Base-by-base conservation (phyloP, 768 basidiomycete genomes). In the Hydnomerulius pinastri region DNA sequence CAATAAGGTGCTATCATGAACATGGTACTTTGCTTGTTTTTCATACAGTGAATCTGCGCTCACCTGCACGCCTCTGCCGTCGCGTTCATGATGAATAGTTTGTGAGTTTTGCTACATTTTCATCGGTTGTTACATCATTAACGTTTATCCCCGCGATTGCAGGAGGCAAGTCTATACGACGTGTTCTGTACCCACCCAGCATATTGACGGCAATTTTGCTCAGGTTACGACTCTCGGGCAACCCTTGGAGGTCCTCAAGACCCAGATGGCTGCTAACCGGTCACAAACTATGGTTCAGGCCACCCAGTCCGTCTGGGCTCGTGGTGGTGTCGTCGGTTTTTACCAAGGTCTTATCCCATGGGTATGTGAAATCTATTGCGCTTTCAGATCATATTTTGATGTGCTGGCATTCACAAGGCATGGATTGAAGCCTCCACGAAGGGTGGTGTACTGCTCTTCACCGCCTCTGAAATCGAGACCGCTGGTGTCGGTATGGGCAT, bases 361-460 rank as follows among this genome's bases (percentile, higher is more conserved):
- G 96, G 94, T 93, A 62, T 53, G 85, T 62, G 50, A 38, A n/a
- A 33, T 53, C 44, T 47, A 38, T 27, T 15, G 39, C 45, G 28
- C 33, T 41, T 42, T 17, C 18, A 41, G 1, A 20, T 38, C 30
- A 15, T 6, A 4, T 43, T 17, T 9, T 56, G 25, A 55, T 36
- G 13, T 37, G n/a, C 2, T 12, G 1, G 4, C 24, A 29, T 44
- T 33, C 38, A 13, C 12, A 55, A 97, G 94, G 97, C 97, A 30
- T 98, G 97, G 97, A 96, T 99, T 62, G 97, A 99, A 70, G 97
- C 97, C 9, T 97, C 95, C 4, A 98, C 97, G 0, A 99, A 99
- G 68, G 97, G 97, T 45, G 97, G 81, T 48, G 97, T 99, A 25
- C 81, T 99, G 18, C 78, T 99, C 53, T 98, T 99, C 75, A 85